Percentiles rank a stretch among this genome's conserved stretches.
Evolutionary conservation across 148 eudicot species (phyloP).

Genomic region (Rhododendron williamsianum): DNA sequence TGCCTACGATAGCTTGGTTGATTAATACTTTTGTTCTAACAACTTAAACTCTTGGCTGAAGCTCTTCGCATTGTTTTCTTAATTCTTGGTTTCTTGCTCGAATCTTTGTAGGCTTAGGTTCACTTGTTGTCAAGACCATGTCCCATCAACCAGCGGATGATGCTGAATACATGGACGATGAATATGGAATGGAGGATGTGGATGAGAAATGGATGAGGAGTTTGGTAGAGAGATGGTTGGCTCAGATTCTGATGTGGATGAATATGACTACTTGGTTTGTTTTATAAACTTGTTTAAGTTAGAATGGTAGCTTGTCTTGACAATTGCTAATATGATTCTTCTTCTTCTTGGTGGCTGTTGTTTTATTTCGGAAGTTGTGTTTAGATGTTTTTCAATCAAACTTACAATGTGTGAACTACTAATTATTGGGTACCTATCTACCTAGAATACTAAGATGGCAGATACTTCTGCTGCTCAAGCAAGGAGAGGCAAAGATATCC

Average conservation of each 20-base stretch:
- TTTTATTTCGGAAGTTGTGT: not conserved
- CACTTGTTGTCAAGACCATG: constrained; percentile 34
- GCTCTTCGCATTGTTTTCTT: not conserved
- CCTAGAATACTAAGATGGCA: constrained; percentile 46
- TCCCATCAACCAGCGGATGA: constrained; percentile 48
- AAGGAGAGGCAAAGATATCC: constrained; percentile 76
- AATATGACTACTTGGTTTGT: constrained; percentile 53
- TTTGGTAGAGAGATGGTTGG: constrained; percentile 48
- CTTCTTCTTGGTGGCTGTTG: not conserved
- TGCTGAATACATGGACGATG: constrained; percentile 64
- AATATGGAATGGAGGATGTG: constrained; percentile 68
- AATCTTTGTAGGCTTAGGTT: not conserved
- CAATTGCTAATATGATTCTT: constrained; percentile 1
- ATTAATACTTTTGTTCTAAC: not conserved
- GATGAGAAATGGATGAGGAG: constrained; percentile 75
- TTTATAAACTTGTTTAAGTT: constrained; percentile 8
- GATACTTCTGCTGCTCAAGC: constrained; percentile 82
- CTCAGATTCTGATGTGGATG: constrained; percentile 78
- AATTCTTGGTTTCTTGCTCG: not conserved
- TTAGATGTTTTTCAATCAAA: not conserved
- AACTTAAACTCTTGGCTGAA: not conserved
- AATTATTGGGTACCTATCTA: constrained; percentile 22
- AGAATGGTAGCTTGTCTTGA: not conserved
- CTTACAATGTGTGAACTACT: not conserved
- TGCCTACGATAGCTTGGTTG: not conserved